phyloP scores from a whole-genome alignment of 2,329 filamentous ascomycete species.

The Cryphonectria japonica region DNA sequence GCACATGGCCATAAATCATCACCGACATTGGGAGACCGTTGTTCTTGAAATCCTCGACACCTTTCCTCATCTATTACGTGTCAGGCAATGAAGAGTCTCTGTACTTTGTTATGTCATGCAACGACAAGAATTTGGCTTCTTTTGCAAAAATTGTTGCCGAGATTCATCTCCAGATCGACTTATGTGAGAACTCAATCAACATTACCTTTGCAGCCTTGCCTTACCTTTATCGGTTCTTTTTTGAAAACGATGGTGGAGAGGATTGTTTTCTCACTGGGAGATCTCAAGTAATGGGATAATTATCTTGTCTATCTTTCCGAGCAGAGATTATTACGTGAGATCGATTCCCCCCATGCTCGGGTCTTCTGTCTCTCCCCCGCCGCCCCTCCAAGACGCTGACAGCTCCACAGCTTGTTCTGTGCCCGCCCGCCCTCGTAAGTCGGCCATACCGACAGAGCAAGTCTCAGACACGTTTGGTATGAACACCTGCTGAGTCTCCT shows the following conservation, averaged over 20 bases:
- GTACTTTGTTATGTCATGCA: background rate
- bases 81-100: background rate
- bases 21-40: background rate
- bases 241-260: background rate
- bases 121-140: background rate
- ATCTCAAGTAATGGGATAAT: background rate
- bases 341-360: background rate
- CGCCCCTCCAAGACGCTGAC: background rate
- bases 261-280: no score
- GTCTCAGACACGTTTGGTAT: background rate
- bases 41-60: background rate
- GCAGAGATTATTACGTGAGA: background rate
- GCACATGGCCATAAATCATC: background rate
- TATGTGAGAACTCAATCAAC: background rate
- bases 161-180: background rate
- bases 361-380: no score
- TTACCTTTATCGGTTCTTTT: background rate
- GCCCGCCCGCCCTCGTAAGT: no score
- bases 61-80: background rate
- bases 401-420: background rate
- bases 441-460: background rate
- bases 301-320: background rate
- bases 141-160: background rate
- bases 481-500: no score
- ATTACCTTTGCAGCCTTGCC: background rate